Percentiles rank a stretch among this genome's conserved stretches.
Conservation (phyloP, 192 early-diverging fungal species). For the Lunasporangiospora selenospora region DNA sequence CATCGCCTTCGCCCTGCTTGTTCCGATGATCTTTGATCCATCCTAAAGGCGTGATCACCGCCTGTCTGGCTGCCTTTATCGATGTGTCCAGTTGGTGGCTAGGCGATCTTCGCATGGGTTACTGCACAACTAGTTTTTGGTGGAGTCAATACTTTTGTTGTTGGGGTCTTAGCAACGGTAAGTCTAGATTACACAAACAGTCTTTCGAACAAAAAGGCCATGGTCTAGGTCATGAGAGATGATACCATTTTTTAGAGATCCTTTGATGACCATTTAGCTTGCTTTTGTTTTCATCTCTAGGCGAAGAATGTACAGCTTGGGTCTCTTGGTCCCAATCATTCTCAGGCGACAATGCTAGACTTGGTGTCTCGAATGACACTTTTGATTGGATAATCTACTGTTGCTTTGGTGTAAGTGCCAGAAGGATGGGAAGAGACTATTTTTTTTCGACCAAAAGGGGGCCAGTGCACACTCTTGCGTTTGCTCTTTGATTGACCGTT, state of each 20-base stretch:
- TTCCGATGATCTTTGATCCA: background rate
- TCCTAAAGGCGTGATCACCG: slow-evolving; percentile 53
- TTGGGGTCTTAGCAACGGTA: slow-evolving; percentile 57
- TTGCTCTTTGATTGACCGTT: background rate
- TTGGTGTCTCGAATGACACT: slow-evolving; percentile 38
- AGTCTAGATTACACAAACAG: background rate
- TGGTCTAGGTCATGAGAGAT: background rate
- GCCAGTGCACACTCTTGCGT: too few relatives aligned
- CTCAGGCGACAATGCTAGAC: slow-evolving; percentile 6
- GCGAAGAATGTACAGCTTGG: slow-evolving; percentile 41
- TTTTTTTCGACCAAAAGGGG: too few relatives aligned
- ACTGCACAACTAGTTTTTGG: slow-evolving; percentile 78
- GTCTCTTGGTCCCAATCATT: slow-evolving; percentile 43
- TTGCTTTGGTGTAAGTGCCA: slow-evolving; percentile 44
- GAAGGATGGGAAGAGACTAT: too few relatives aligned
- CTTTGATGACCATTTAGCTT: background rate
- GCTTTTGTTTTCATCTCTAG: background rate
- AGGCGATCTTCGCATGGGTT: slow-evolving; percentile 82
- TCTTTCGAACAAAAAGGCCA: background rate
- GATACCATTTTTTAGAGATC: background rate
- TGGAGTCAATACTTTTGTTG: slow-evolving; percentile 86
- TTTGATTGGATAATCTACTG: slow-evolving; percentile 49
- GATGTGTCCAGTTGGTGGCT: slow-evolving; percentile 83
- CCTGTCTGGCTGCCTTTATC: slow-evolving; percentile 71
- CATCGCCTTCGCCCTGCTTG: too few relatives aligned